Conservation (phyloP, 2,329 filamentous ascomycete species). For the Calonectria pauciramosa region DNA sequence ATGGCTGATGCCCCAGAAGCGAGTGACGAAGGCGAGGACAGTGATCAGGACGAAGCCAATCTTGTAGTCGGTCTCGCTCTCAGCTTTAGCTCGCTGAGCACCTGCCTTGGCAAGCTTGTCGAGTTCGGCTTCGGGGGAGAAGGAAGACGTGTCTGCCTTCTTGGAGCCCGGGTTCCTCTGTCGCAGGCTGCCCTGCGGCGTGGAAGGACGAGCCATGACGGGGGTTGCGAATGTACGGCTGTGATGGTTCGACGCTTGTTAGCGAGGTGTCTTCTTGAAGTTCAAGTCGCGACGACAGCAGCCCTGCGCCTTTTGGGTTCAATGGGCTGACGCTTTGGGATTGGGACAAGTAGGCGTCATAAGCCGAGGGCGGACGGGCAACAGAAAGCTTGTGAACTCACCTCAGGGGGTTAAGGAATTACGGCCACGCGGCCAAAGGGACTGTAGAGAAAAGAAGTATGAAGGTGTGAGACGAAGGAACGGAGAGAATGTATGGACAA, state of each 20-base stretch:
- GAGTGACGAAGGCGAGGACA: slow-evolving; percentile 85
- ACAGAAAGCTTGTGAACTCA: slow-evolving; percentile 34
- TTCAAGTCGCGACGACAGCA: not conserved
- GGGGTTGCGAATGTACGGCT: slow-evolving; percentile 28
- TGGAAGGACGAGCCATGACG: slow-evolving; percentile 63
- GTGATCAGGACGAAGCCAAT: slow-evolving; percentile 84
- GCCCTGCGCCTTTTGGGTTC: not conserved
- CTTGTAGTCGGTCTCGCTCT: slow-evolving; percentile 87
- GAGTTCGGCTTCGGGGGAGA: slow-evolving; percentile 61
- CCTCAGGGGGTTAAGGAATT: slow-evolving; percentile 37
- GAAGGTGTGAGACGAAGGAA: slow-evolving; percentile 39
- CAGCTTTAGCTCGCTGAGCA: slow-evolving; percentile 51
- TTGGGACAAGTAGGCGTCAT: slow-evolving; percentile 19
- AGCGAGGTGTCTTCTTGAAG: slow-evolving; percentile 21
- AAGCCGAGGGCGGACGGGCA: slow-evolving; percentile 3
- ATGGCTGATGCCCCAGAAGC: slow-evolving; percentile 96
- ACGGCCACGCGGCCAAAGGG: slow-evolving; percentile 27
- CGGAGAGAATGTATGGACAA: slow-evolving; percentile 35
- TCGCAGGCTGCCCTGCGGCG: slow-evolving; percentile 71
- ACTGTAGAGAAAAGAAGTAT: slow-evolving; percentile 31
- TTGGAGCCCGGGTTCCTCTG: slow-evolving; percentile 69
- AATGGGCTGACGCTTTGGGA: slow-evolving; percentile 15
- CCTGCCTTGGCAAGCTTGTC: slow-evolving; percentile 63
- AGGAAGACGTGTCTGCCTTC: slow-evolving; percentile 57
- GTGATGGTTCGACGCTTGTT: slow-evolving; percentile 32